Evolutionary conservation across 805 yeast genomes (phyloP).

Genomic region (Maudiozyma bulderi): DNA sequence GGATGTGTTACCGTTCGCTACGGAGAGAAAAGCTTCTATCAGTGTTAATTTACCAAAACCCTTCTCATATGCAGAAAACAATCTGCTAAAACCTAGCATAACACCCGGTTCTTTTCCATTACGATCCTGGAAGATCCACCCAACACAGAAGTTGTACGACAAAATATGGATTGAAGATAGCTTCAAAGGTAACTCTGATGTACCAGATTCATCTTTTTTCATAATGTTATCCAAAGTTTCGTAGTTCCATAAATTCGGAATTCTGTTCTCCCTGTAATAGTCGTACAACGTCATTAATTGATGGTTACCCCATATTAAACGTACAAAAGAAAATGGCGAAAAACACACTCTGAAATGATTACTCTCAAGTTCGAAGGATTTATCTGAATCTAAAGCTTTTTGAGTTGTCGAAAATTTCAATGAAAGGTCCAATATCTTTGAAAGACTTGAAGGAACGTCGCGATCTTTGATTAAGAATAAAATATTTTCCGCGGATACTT

Average conservation of each 20-base stretch:
- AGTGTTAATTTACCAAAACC: slow-evolving; percentile 58
- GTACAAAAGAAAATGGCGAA: slow-evolving; percentile 41
- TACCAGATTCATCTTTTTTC: not conserved
- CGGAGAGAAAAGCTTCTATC: slow-evolving; percentile 58
- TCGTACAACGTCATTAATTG: slow-evolving; percentile 10
- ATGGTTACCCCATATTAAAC: slow-evolving; percentile 28
- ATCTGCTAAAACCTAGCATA: slow-evolving; percentile 67
- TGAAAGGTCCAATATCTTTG: slow-evolving; percentile 39
- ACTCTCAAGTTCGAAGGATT: slow-evolving; percentile 48
- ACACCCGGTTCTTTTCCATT: slow-evolving; percentile 50
- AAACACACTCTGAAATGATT: slow-evolving; percentile 49
- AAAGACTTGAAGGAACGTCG: slow-evolving; percentile 29
- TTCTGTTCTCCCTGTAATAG: slow-evolving; percentile 14
- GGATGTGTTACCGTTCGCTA: slow-evolving; percentile 52
- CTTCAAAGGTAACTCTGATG: slow-evolving; percentile 12
- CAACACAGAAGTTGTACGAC: slow-evolving; percentile 59
- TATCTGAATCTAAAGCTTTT: slow-evolving; percentile 22
- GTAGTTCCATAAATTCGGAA: slow-evolving; percentile 6
- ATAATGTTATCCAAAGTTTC: not conserved
- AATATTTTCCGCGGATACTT: slow-evolving; percentile 22
- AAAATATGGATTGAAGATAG: slow-evolving; percentile 47
- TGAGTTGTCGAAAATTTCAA: slow-evolving; percentile 35
- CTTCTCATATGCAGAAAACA: slow-evolving; percentile 55
- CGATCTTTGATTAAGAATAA: slow-evolving; percentile 24
- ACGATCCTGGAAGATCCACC: slow-evolving; percentile 59